Evolutionary conservation across 2,329 filamentous ascomycete genomes (phyloP), one percentile per base, ranked within the genome.

Genomic region (Diplocarpon rosae): DNA sequence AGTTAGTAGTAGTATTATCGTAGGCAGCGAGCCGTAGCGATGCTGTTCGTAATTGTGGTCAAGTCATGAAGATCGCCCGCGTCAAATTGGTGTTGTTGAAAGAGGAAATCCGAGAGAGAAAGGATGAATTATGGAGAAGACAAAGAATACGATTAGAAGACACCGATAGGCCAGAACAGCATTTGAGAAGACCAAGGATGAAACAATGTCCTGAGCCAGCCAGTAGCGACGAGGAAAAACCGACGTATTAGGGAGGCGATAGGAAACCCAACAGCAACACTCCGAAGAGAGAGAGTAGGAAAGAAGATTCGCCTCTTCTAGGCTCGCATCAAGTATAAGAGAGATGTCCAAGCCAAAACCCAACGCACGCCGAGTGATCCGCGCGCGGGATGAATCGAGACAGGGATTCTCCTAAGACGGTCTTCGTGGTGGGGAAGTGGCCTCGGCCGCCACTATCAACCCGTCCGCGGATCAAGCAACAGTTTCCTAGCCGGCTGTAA

Each of bases 251-350:
- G 56, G 56, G 47, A 45, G 48, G 45, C 40, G 50, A 46, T 52
- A 49, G 47, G 53, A 49, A 58, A 51, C 55, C 51, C 51, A 47
- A 48, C 45, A 55, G 49, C 54, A 43, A 53, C 41, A 37, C 43
- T 48, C 39, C 45, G 42, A 52, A 55, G 54, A 55, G 48, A 55
- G 48, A 57, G 52, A 38, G 50, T 52, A 46, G 47, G 54, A 51
- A 52, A 47, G 48, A 38, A 47, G 51, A 43, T 51, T 43, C 47
- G 42, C 45, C 42, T 46, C 42, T 39, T 54, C 46, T 48, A 51
- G 56, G 55, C 54, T 45, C 49, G 55, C 53, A 59, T 59, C 54
- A 59, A 54, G 55, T 60, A 61, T 59, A 59, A 59, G 53, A 54
- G 42, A 56, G 39, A 43, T 43, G 37, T 45, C 52, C 52, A 52